These are phyloP conservation scores for Kokia cookei DNA, from an alignment of 441 rosid genomes.

Conservation along the genomic window DNA sequence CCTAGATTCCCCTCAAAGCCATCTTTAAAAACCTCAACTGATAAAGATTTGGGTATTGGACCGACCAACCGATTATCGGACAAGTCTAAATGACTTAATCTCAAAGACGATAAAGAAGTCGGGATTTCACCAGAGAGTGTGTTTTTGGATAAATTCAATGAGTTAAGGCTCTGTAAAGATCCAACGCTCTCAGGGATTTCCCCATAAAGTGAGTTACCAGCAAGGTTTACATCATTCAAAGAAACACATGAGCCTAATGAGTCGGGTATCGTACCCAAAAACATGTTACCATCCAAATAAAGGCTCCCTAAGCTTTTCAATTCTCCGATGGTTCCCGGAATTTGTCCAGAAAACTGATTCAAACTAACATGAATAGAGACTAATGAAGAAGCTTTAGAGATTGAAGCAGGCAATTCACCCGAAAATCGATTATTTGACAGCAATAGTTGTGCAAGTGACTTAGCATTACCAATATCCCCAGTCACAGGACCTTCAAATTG, in stretches of 20 bases:
- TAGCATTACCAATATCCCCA: constrained; percentile 32
- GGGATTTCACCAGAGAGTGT: constrained; percentile 51
- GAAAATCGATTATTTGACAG: constrained; percentile 36
- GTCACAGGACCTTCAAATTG: constrained; percentile 36
- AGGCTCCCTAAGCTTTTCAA: constrained; percentile 40
- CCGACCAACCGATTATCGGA: constrained; percentile 44
- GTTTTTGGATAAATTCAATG: constrained; percentile 48
- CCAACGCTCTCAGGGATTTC: constrained; percentile 40
- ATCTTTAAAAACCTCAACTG: constrained; percentile 23
- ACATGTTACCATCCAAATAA: constrained; percentile 27
- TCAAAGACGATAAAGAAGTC: constrained; percentile 21
- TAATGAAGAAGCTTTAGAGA: constrained; percentile 37
- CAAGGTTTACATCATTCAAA: constrained; percentile 30
- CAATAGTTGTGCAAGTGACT: constrained; percentile 40
- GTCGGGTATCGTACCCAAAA: constrained; percentile 38
- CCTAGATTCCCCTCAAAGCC: constrained; percentile 41
- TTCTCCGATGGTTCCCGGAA: constrained; percentile 32
- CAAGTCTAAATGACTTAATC: constrained; percentile 53
- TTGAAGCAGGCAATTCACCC: constrained; percentile 36
- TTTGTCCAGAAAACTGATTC: constrained; percentile 35
- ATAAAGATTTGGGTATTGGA: constrained; percentile 37
- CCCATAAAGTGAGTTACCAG: constrained; percentile 42
- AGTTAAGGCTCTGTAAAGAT: constrained; percentile 29
- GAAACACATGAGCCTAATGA: constrained; percentile 37
- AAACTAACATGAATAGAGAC: constrained; percentile 29